Conservation (phyloP, 306 rosid species). For the Sicyos baderoa region DNA sequence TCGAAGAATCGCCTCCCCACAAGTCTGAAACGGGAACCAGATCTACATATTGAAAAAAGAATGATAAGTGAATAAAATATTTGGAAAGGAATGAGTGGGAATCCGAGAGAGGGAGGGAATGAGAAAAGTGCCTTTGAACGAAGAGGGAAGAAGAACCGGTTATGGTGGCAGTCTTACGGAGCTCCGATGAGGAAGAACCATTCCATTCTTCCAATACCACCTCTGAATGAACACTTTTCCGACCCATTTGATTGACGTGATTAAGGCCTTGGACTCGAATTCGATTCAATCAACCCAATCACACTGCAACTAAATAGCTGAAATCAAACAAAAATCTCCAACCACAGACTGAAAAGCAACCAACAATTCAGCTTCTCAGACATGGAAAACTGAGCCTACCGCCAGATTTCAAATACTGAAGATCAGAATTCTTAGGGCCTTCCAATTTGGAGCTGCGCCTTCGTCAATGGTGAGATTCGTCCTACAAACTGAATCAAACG, state of each 20-base stretch:
- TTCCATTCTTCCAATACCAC: constrained; percentile 74
- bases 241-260: constrained; percentile 13
- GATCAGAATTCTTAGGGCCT: no score
- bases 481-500: no score
- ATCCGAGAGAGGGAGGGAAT: background rate
- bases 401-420: background rate
- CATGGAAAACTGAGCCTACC: constrained; percentile 3
- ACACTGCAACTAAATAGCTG: background rate
- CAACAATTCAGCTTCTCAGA: background rate
- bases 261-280: background rate
- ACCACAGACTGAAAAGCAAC: no score
- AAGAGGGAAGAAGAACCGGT: constrained; percentile 50
- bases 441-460: no score
- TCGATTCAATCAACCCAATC: background rate
- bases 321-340: background rate
- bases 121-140: constrained; percentile 38
- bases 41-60: constrained; percentile 32
- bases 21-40: constrained; percentile 54
- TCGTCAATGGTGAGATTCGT: no score
- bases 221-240: background rate
- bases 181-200: constrained; percentile 68
- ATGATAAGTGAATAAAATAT: background rate
- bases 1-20: constrained; percentile 66
- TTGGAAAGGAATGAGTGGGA: background rate
- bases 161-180: constrained; percentile 72